These are phyloP conservation scores for Boletales sp. DNA, from an alignment of 768 basidiomycete genomes.

Conservation along the genomic window DNA sequence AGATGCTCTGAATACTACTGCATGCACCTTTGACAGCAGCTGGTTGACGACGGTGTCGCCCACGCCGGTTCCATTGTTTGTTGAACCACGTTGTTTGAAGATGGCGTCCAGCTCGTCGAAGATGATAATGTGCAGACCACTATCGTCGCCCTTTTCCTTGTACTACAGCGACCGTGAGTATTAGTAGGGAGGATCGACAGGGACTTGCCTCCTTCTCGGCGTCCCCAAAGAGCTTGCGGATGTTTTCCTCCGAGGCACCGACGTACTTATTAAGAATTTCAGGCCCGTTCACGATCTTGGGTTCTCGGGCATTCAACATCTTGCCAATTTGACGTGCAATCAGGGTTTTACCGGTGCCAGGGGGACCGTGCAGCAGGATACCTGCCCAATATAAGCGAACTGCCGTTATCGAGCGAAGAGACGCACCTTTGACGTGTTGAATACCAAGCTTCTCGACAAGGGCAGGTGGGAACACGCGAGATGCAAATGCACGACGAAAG, in stretches of 20 bases:
- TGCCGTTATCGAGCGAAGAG: neutral
- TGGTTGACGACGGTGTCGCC: constrained; percentile 99
- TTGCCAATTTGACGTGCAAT: constrained; percentile 99
- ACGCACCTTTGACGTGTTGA: constrained; percentile 91
- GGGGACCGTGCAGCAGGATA: constrained; percentile 93
- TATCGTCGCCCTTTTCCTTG: constrained; percentile 96
- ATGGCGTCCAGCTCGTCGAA: constrained; percentile 99
- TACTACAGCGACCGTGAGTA: constrained; percentile 50
- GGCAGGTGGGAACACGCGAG: constrained; percentile 95
- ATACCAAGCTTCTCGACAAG: constrained; percentile 98
- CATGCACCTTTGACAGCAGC: constrained; percentile 84
- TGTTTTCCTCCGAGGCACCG: constrained; percentile 95
- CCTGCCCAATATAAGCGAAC: constrained; percentile 39
- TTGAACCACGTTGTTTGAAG: constrained; percentile 97
- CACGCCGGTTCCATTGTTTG: constrained; percentile 88
- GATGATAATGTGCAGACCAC: constrained; percentile 97
- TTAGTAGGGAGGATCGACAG: neutral
- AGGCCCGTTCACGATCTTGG: constrained; percentile 97
- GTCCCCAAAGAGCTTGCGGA: constrained; percentile 95
- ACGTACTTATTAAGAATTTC: constrained; percentile 98
- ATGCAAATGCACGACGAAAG: constrained; percentile 97
- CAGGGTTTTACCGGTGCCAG: constrained; percentile 97
- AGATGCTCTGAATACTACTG: neutral
- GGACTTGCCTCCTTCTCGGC: constrained; percentile 86
- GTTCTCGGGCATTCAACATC: constrained; percentile 97